A percentile compares a stretch with the other conserved stretches of the same genome.
These are phyloP conservation scores for Lodderomyces orthopsilosis DNA, from an alignment of 1,139 yeast genomes.

Conservation along the genomic window DNA sequence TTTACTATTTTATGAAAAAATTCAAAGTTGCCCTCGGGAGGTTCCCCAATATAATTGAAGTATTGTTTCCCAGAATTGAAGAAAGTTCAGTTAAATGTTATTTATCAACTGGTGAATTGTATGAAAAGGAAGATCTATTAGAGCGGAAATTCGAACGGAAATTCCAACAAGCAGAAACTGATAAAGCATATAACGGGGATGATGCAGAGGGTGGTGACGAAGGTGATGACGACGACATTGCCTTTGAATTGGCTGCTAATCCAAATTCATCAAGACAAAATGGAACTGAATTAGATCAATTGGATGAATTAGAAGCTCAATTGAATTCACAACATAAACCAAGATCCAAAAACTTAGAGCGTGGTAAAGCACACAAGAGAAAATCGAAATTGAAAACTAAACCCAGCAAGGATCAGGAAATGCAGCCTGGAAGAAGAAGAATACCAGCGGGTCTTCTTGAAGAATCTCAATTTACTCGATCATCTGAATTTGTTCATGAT, in stretches of 20 bases:
- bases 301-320: slow-evolving; percentile 33
- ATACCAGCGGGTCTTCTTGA: slow-evolving; percentile 16
- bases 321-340: slow-evolving; percentile 10
- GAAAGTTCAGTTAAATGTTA: slow-evolving; percentile 37
- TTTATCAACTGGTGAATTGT: slow-evolving; percentile 53
- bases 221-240: slow-evolving; percentile 29
- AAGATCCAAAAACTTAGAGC: slow-evolving; percentile 9
- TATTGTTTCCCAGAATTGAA: slow-evolving; percentile 64
- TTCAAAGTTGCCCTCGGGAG: slow-evolving; percentile 48
- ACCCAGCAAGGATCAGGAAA: slow-evolving; percentile 1
- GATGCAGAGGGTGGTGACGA: slow-evolving; percentile 18
- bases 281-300: slow-evolving; percentile 27
- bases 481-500: slow-evolving; percentile 55
- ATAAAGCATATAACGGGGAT: slow-evolving; percentile 17
- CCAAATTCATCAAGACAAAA: slow-evolving; percentile 16
- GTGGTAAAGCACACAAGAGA: slow-evolving; percentile 23
- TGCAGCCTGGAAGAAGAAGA: slow-evolving; percentile 6
- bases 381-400: slow-evolving; percentile 9
- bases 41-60: slow-evolving; percentile 64
- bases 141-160: not conserved
- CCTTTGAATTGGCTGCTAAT: slow-evolving; percentile 31
- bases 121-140: slow-evolving; percentile 12
- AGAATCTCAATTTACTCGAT: slow-evolving; percentile 24
- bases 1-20: slow-evolving; percentile 64
- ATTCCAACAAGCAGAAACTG: slow-evolving; percentile 17